These are phyloP conservation scores for Elaeis oleifera DNA, from an alignment of 202 grass and related monocot genomes.

Conservation along the genomic window DNA sequence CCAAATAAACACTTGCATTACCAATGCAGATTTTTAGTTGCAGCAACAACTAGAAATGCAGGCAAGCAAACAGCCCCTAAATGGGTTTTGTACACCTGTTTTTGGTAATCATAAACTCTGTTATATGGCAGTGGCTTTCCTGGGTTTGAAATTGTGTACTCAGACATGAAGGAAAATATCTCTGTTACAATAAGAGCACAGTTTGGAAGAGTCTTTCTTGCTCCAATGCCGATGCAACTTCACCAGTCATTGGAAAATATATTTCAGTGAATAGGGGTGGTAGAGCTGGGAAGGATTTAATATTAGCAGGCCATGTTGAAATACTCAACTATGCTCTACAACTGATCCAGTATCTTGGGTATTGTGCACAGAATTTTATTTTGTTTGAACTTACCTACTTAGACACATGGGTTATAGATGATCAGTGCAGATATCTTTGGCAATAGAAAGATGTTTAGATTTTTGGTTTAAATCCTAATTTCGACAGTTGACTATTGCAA, in stretches of 20 bases:
- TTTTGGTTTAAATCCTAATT: no score
- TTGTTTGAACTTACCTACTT: background rate
- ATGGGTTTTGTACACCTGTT: no score
- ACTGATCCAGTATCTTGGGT: slow-evolving; percentile 65
- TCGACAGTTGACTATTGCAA: no score
- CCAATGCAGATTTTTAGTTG: no score
- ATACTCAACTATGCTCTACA: slow-evolving; percentile 50
- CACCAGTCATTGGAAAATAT: slow-evolving; percentile 26
- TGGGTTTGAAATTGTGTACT: slow-evolving; percentile 51
- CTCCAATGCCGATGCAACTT: slow-evolving; percentile 56
- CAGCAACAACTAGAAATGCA: no score
- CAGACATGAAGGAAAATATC: slow-evolving; percentile 55
- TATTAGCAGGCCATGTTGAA: slow-evolving; percentile 42
- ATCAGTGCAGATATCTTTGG: no score
- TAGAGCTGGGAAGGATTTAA: slow-evolving; percentile 35
- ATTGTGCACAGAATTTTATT: slow-evolving; percentile 24
- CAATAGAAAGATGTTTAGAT: no score
- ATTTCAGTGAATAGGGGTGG: slow-evolving; percentile 33
- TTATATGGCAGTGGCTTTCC: slow-evolving; percentile 43
- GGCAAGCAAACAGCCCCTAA: no score
- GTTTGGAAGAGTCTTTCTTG: slow-evolving; percentile 52
- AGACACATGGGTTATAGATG: no score
- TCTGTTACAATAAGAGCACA: slow-evolving; percentile 58
- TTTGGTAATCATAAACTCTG: slow-evolving; percentile 2
- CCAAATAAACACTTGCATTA: no score